Percentiles rank a stretch among this genome's conserved stretches.
These are phyloP conservation scores for Pseudotulostoma volvatum DNA, from an alignment of 495 filamentous ascomycete species.

Conservation along the genomic window DNA sequence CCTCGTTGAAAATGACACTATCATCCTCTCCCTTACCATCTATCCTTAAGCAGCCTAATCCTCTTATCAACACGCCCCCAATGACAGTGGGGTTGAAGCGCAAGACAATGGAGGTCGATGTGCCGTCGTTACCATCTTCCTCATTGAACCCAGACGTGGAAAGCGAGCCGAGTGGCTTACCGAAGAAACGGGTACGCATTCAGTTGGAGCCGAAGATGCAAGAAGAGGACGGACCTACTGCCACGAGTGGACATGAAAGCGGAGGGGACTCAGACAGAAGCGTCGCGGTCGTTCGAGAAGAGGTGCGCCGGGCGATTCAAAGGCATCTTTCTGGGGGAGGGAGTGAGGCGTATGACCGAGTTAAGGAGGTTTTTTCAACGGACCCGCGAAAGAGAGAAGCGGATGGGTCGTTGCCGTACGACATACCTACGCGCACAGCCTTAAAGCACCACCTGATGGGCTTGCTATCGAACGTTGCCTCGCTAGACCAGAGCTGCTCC, in stretches of 20 bases:
- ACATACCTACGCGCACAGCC: slow-evolving; percentile 32
- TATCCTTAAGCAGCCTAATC: slow-evolving; percentile 28
- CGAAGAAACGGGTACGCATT: slow-evolving; percentile 48
- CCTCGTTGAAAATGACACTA: too few species aligned
- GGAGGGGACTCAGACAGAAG: slow-evolving; percentile 32
- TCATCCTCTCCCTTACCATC: slow-evolving; percentile 21
- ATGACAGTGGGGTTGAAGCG: slow-evolving; percentile 18
- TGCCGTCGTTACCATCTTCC: slow-evolving; percentile 21
- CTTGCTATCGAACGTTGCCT: slow-evolving; percentile 53
- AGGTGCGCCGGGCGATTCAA: slow-evolving; percentile 59
- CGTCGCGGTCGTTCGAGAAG: slow-evolving; percentile 43
- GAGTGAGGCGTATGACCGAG: slow-evolving; percentile 50
- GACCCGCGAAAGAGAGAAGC: slow-evolving; percentile 26
- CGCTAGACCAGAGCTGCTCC: slow-evolving; percentile 55
- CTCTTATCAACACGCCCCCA: not conserved
- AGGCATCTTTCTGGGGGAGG: slow-evolving; percentile 43
- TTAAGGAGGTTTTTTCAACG: slow-evolving; percentile 51
- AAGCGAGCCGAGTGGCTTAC: slow-evolving; percentile 25
- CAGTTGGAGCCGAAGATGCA: slow-evolving; percentile 61
- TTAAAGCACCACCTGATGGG: slow-evolving; percentile 62
- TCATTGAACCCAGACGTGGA: slow-evolving; percentile 22
- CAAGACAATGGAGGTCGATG: slow-evolving; percentile 26
- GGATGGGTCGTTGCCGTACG: slow-evolving; percentile 22
- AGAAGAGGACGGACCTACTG: slow-evolving; percentile 18
- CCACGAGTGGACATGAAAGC: not conserved